Evolutionary conservation across 163 green algal species (phyloP).

Genomic region (Volvox carteri): DNA sequence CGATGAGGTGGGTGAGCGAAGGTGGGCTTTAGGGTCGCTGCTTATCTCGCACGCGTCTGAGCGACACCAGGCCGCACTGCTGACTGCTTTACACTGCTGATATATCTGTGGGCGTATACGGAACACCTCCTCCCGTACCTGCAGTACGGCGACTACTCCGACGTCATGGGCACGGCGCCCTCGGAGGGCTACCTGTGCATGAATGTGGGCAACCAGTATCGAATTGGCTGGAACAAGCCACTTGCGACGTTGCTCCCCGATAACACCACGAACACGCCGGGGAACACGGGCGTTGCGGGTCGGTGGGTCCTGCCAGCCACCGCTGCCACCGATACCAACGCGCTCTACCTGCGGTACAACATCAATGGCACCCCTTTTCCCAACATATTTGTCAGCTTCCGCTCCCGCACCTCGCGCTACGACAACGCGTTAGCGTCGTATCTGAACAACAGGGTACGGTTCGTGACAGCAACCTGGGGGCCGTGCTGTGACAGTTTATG

Average conservation of each 20-base stretch:
- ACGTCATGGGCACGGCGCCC: constrained; percentile 36
- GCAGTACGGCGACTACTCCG: constrained; percentile 33
- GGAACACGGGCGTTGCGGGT: not conserved
- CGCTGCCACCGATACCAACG: not conserved
- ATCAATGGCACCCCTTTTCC: not conserved
- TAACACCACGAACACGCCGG: not conserved
- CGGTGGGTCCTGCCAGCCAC: not conserved
- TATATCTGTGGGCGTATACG: no score
- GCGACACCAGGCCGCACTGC: no score
- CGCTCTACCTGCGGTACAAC: not conserved
- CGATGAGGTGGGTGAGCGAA: constrained; percentile 33
- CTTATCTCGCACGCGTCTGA: no score
- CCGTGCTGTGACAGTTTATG: no score
- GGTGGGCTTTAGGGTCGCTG: no score
- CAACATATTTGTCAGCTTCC: constrained; percentile 35
- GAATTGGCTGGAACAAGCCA: constrained; percentile 22
- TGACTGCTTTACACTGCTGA: no score
- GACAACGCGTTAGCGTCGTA: constrained; percentile 2
- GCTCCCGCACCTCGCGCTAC: not conserved
- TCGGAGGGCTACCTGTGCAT: constrained; percentile 46
- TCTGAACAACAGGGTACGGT: constrained; percentile 18
- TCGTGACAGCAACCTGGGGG: not conserved
- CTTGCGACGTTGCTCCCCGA: not conserved
- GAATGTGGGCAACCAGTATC: constrained; percentile 24
- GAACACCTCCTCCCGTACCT: not conserved